Conservation (phyloP, 2,329 filamentous ascomycete genomes). For the Aspergillus brasiliensis region DNA sequence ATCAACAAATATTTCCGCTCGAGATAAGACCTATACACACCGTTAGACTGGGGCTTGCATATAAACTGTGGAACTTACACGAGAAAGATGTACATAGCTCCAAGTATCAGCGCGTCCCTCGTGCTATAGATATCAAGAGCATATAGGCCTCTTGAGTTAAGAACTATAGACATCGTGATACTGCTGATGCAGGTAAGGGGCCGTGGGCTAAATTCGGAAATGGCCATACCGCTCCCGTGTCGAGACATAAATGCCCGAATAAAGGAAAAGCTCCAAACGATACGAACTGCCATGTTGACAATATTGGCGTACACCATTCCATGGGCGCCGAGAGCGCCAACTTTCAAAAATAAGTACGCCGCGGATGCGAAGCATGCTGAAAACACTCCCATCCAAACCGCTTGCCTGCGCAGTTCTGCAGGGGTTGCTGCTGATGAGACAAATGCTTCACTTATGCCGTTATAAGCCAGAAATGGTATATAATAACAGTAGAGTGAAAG, state of each 20-base stretch:
- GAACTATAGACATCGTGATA: conserved; percentile 49
- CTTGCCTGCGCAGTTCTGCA: conserved; percentile 73
- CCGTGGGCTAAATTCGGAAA: conserved; percentile 49
- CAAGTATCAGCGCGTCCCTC: conserved; percentile 53
- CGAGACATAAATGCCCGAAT: conserved; percentile 65
- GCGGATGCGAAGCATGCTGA: conserved; percentile 73
- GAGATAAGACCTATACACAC: conserved; percentile 36
- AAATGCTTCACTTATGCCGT: conserved; percentile 90
- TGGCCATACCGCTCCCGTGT: conserved; percentile 47
- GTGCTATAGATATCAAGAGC: conserved; percentile 28
- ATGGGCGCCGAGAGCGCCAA: conserved; percentile 69
- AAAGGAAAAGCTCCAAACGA: conserved; percentile 76
- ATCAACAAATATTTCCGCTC: conserved; percentile 36
- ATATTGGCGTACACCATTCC: conserved; percentile 86
- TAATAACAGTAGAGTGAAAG: conserved; percentile 86
- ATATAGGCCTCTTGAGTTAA: conserved; percentile 26
- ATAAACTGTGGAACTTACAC: conserved; percentile 57
- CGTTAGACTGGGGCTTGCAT: conserved; percentile 20
- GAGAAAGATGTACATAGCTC: conserved; percentile 55
- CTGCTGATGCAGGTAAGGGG: conserved; percentile 49
- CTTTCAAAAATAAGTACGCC: conserved; percentile 73
- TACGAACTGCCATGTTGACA: conserved; percentile 85
- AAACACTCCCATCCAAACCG: conserved; percentile 80
- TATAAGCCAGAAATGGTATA: conserved; percentile 87
- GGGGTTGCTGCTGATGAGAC: conserved; percentile 83